A percentile compares a stretch with the other conserved stretches of the same genome.
Conservation (phyloP, 1,284 basidiomycete genomes). For the Ganoderma multipileum region DNA sequence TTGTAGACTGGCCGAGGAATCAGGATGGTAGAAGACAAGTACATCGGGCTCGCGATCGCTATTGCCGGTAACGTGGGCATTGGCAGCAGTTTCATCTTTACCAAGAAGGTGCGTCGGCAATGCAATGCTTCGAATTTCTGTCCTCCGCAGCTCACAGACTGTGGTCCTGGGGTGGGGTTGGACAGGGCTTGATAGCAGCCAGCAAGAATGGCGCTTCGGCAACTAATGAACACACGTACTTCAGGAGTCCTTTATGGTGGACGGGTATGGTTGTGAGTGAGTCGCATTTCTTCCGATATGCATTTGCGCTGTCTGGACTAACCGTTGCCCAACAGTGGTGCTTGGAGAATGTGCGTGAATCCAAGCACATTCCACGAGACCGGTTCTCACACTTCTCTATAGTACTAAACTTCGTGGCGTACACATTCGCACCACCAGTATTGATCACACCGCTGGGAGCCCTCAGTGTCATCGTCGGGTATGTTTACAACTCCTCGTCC, state of each 20-base stretch:
- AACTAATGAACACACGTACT: slow-evolving; percentile 85
- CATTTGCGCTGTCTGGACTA: slow-evolving; percentile 5
- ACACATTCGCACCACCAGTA: slow-evolving; percentile 97
- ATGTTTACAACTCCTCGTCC: slow-evolving; percentile 39
- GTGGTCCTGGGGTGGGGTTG: background rate
- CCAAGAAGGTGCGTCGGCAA: slow-evolving; percentile 81
- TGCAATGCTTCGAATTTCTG: background rate
- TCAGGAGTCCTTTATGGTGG: slow-evolving; percentile 98
- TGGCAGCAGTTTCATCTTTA: slow-evolving; percentile 94
- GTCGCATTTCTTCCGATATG: slow-evolving; percentile 44
- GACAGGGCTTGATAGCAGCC: slow-evolving; percentile 7
- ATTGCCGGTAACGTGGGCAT: slow-evolving; percentile 83
- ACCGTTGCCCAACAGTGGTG: slow-evolving; percentile 63
- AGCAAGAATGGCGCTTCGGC: slow-evolving; percentile 44
- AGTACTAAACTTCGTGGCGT: slow-evolving; percentile 99
- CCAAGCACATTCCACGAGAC: background rate
- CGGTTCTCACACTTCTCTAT: slow-evolving; percentile 2
- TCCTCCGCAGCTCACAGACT: background rate
- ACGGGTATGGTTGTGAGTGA: slow-evolving; percentile 91
- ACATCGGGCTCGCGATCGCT: slow-evolving; percentile 89
- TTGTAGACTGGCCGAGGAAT: background rate
- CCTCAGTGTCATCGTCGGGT: slow-evolving; percentile 96
- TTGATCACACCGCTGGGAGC: slow-evolving; percentile 97
- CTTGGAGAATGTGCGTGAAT: slow-evolving; percentile 80
- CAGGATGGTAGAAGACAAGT: slow-evolving; percentile 92